A percentile compares a stretch with the other conserved stretches of the same genome.
phyloP scores from a whole-genome alignment of 495 filamentous ascomycete genomes.

The Collariella sp. region DNA sequence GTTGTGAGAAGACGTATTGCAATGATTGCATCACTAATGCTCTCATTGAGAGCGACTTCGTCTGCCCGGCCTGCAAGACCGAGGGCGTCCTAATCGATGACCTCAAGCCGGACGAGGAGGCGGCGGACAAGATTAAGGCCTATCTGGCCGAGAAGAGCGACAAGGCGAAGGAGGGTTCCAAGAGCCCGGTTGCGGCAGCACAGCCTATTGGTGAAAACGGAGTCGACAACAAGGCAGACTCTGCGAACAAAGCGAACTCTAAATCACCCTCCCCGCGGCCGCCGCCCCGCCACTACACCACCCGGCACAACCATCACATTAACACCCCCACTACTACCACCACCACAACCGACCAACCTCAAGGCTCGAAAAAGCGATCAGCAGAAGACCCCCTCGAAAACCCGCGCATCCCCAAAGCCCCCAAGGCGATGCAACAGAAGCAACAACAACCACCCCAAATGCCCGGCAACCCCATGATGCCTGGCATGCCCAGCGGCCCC shows the following conservation, averaged over 20 bases:
- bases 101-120: constrained; percentile 71
- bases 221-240: constrained; percentile 15
- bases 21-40: constrained; percentile 97
- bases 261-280: constrained; percentile 32
- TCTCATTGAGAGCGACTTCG: constrained; percentile 94
- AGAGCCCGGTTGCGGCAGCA: constrained; percentile 22
- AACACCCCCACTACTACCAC: constrained; percentile 18
- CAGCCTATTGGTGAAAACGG: constrained; percentile 23
- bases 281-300: constrained; percentile 10
- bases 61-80: constrained; percentile 82
- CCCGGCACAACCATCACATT: constrained; percentile 6
- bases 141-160: constrained; percentile 65
- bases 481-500: constrained; percentile 29
- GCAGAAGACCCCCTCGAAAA: constrained; percentile 65
- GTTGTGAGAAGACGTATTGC: constrained; percentile 95
- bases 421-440: constrained; percentile 52
- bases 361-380: constrained; percentile 61
- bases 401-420: constrained; percentile 53
- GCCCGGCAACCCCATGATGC: constrained; percentile 34
- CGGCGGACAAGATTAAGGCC: constrained; percentile 63
- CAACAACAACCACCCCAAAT: constrained; percentile 31
- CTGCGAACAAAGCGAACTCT: constrained; percentile 24
- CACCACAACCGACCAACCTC: constrained; percentile 31
- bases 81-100: constrained; percentile 91
- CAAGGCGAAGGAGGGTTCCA: constrained; percentile 39